These are phyloP conservation scores for Cryptosporidium felis DNA, from an alignment of 169 alveolate genomes.

Conservation along the genomic window DNA sequence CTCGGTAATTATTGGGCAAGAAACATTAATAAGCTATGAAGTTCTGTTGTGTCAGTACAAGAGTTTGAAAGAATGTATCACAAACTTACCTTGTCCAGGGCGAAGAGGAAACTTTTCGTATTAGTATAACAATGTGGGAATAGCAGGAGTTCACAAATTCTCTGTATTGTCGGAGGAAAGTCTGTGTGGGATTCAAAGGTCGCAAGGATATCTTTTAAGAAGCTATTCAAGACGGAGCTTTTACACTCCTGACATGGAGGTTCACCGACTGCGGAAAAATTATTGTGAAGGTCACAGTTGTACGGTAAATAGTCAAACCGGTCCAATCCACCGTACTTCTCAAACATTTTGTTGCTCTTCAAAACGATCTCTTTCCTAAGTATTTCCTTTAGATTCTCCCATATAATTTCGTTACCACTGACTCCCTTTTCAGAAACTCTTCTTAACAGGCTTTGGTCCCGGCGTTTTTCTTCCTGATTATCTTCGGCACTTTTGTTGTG, in stretches of 20 bases:
- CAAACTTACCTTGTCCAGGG: slow-evolving; percentile 58
- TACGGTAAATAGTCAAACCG: slow-evolving; percentile 7
- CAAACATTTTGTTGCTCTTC: slow-evolving; percentile 24
- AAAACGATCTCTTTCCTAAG: neutral
- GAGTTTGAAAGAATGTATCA: neutral
- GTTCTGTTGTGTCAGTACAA: neutral
- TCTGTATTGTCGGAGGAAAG: slow-evolving; percentile 60
- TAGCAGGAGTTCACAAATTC: slow-evolving; percentile 47
- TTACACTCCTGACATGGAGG: slow-evolving; percentile 13
- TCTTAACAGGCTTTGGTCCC: neutral
- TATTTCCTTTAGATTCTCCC: slow-evolving; percentile 1
- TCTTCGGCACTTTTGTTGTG: too few relatives aligned
- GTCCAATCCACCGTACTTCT: slow-evolving; percentile 51
- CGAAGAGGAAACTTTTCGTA: slow-evolving; percentile 42
- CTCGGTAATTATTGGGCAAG: slow-evolving; percentile 13
- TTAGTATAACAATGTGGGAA: slow-evolving; percentile 52
- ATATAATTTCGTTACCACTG: neutral
- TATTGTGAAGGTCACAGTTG: neutral
- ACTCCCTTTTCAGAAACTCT: slow-evolving; percentile 11
- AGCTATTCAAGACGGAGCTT: neutral
- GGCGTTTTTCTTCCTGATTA: too few relatives aligned
- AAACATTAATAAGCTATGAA: slow-evolving; percentile 37
- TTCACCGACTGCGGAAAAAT: neutral
- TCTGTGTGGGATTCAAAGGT: slow-evolving; percentile 19
- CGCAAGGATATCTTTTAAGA: slow-evolving; percentile 14